phyloP scores from a whole-genome alignment of 805 yeast genomes.

The Lipomyces japonicus region DNA sequence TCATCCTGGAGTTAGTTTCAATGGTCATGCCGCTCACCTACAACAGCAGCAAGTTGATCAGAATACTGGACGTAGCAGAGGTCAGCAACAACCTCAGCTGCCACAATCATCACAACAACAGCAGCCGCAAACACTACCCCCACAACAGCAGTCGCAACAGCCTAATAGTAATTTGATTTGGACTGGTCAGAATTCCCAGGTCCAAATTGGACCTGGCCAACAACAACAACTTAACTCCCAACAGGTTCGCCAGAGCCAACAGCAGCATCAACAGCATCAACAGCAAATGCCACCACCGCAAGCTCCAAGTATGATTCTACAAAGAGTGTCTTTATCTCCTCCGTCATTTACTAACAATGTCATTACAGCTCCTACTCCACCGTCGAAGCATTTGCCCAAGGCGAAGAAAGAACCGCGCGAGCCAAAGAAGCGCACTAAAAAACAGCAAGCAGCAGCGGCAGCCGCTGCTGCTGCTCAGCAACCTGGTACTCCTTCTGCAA shows the following conservation, averaged over 20 bases:
- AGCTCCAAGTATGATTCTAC: conserved; percentile 9
- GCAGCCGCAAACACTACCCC: conserved; percentile 17
- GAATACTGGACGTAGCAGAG: conserved; percentile 5
- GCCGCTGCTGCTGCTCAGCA: conserved; percentile 13
- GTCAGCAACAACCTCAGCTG: not conserved
- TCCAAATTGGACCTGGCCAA: too few species aligned
- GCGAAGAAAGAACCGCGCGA: conserved; percentile 26
- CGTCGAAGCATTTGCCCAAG: conserved; percentile 17
- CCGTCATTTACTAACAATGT: conserved; percentile 21
- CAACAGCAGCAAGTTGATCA: conserved; percentile 16
- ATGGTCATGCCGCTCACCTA: conserved; percentile 8
- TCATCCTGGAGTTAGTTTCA: conserved; percentile 14
- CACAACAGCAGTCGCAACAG: conserved; percentile 9
- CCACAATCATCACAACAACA: too few species aligned
- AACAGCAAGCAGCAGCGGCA: conserved; percentile 15
- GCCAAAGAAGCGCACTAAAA: conserved; percentile 19
- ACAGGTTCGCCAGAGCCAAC: conserved; percentile 10
- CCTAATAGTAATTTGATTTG: conserved; percentile 3
- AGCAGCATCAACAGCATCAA: conserved; percentile 20
- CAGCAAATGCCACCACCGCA: conserved; percentile 28
- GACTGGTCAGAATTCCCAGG: too few species aligned
- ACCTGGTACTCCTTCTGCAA: conserved; percentile 25
- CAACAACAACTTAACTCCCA: not conserved
- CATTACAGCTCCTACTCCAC: conserved; percentile 27
- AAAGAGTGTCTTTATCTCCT: conserved; percentile 16